Percentiles rank a stretch among this genome's conserved stretches.
Evolutionary conservation across 2,329 filamentous ascomycete species (phyloP).

Genomic region (Penicillium rolfsii): DNA sequence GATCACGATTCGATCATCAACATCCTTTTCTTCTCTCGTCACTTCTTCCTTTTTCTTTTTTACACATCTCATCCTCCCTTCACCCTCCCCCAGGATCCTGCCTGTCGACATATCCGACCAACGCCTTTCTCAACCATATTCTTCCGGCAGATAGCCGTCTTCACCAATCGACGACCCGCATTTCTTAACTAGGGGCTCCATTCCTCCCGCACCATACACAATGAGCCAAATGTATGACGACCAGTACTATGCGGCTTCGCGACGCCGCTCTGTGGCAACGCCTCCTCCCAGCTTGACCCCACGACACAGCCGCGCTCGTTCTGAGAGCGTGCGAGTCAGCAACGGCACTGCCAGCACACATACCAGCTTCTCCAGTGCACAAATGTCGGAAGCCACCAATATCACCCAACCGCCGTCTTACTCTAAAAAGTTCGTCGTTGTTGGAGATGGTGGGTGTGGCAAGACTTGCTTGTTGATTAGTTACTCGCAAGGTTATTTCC

Average conservation of each 20-base stretch:
- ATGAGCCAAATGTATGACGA: constrained; percentile 46
- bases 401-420: constrained; percentile 89
- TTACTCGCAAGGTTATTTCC: constrained; percentile 98
- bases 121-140: background rate
- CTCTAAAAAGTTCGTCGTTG: constrained; percentile 99
- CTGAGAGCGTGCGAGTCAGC: constrained; percentile 69
- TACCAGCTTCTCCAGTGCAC: constrained; percentile 71
- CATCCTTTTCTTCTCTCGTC: constrained; percentile 14
- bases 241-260: constrained; percentile 59
- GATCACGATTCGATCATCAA: constrained; percentile 22
- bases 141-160: constrained; percentile 13
- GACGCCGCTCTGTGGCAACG: constrained; percentile 58
- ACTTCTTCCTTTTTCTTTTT: background rate
- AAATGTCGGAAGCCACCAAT: constrained; percentile 78
- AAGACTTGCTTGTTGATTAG: constrained; percentile 99
- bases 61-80: background rate
- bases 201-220: constrained; percentile 26
- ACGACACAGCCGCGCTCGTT: constrained; percentile 53
- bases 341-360: constrained; percentile 89
- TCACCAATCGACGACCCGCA: constrained; percentile 15
- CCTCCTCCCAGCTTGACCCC: constrained; percentile 47
- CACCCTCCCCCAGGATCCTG: background rate
- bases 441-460: constrained; percentile 95
- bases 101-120: background rate
- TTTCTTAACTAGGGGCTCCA: constrained; percentile 23